Evolutionary conservation across 805 yeast species (phyloP), one percentile per base, ranked within the genome.

Genomic region (Saturnispora mendoncae): DNA sequence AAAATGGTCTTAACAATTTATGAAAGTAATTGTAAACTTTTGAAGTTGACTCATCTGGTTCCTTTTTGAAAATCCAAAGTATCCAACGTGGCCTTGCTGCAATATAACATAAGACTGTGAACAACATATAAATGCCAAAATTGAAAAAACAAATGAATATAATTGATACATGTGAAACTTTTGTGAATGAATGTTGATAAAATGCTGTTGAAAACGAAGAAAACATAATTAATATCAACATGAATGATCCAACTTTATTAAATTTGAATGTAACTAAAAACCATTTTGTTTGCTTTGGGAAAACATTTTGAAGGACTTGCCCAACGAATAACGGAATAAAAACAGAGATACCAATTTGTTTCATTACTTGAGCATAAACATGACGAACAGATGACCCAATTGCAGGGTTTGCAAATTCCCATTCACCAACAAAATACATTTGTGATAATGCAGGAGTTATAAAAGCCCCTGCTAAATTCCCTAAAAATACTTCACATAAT

Each of bases 291-390:
- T 78, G 80, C 37, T 67, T 69, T 0, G 92, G 87, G 44, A 74
- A 71, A 2, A 82, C 25, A 53, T 82, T 79, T 56, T 84, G 94
- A 14, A 82, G 53, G 10, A 80, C 76, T 60, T 87, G 95, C 1
- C 96, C 96, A n/a, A 86, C 87, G 56, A 83, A 79, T 17, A 85
- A 59, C 0, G 96, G 96, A 8, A 86, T 75, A 58, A 87, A 85
- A 4, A 86, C 86, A 5, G 58, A 74, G 15, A 83, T 67, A 0
- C 95, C 95, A 42, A 87, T 68, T 58, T 87, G 95, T 57, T 84
- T 81, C 90, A 87, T 83, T 38, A 85, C 95, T 44, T 77, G 66
- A 21, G 70, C 67, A 58, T 87, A 87, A 37, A 87, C 71, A 12
- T 65, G 62, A 17, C 66, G 64, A 33, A 84, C 72, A 5, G 76